Conservation (phyloP, 2,329 filamentous ascomycete genomes). For the Fonsecaea nubica region DNA sequence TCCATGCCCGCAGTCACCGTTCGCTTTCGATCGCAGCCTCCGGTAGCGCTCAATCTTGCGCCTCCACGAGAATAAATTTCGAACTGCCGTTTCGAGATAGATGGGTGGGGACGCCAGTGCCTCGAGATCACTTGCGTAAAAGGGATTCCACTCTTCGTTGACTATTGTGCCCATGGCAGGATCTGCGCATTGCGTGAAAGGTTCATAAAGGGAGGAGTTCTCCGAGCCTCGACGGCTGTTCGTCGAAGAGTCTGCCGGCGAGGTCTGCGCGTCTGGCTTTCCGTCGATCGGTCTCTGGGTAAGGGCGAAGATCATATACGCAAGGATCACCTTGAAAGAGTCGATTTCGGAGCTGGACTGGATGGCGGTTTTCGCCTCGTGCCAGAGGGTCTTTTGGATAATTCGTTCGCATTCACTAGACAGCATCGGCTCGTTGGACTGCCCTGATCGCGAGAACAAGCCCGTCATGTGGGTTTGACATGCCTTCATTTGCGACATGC, state of each 20-base stretch:
- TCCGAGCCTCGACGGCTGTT: slow-evolving; percentile 11
- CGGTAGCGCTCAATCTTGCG: slow-evolving; percentile 29
- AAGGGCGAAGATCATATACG: slow-evolving; percentile 55
- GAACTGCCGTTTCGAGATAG: slow-evolving; percentile 34
- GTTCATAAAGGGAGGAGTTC: background rate
- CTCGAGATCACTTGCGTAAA: slow-evolving; percentile 27
- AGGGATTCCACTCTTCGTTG: slow-evolving; percentile 30
- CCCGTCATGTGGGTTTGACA: slow-evolving; percentile 10
- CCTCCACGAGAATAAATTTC: slow-evolving; percentile 33
- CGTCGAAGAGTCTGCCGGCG: slow-evolving; percentile 1
- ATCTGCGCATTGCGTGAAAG: background rate
- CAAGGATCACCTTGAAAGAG: slow-evolving; percentile 55
- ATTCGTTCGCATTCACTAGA: slow-evolving; percentile 42
- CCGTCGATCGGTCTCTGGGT: slow-evolving; percentile 50
- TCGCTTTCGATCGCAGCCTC: slow-evolving; percentile 17
- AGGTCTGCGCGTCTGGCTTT: slow-evolving; percentile 3
- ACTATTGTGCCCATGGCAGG: slow-evolving; percentile 8
- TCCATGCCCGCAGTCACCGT: background rate
- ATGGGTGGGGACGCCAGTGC: slow-evolving; percentile 27
- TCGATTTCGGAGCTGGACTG: slow-evolving; percentile 49
- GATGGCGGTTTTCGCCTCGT: slow-evolving; percentile 51
- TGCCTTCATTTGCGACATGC: slow-evolving; percentile 22
- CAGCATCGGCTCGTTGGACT: slow-evolving; percentile 8
- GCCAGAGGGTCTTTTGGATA: slow-evolving; percentile 51
- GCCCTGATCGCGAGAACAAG: slow-evolving; percentile 1